A percentile compares a stretch with the other conserved stretches of the same genome.
Conservation (phyloP, 495 filamentous ascomycete species). For the Letharia lupina region DNA sequence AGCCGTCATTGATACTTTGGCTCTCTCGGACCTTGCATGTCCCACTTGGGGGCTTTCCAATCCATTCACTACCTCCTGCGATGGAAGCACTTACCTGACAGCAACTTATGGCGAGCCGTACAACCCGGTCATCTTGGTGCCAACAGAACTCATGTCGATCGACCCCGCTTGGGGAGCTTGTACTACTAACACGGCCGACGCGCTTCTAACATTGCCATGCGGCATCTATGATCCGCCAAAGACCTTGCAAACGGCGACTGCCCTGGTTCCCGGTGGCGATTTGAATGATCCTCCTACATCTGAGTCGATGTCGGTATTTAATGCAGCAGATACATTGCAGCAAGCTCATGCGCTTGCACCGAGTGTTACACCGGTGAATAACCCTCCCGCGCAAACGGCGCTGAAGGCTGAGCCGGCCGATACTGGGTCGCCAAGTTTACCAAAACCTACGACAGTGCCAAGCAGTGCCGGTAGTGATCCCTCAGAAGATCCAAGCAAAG, state of each 20-base stretch:
- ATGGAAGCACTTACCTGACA: slow-evolving; percentile 15
- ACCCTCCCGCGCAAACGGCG: neutral
- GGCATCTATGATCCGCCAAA: slow-evolving; percentile 22
- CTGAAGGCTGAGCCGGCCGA: neutral
- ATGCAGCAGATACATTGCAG: neutral
- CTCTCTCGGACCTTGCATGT: slow-evolving; percentile 19
- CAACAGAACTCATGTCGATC: slow-evolving; percentile 13
- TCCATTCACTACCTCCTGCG: slow-evolving; percentile 15
- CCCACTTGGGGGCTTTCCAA: slow-evolving; percentile 20
- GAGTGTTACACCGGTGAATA: neutral
- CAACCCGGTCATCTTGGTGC: slow-evolving; percentile 20
- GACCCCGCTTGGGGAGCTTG: slow-evolving; percentile 18
- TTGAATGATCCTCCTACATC: neutral
- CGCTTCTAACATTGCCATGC: slow-evolving; percentile 18
- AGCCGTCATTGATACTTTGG: slow-evolving; percentile 13
- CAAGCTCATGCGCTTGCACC: neutral
- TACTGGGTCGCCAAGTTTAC: slow-evolving; percentile 10
- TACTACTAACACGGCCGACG: slow-evolving; percentile 8
- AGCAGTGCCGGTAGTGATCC: neutral
- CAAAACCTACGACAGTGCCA: neutral
- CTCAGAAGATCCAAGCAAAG: neutral
- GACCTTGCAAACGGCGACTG: slow-evolving; percentile 11
- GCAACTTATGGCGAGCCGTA: slow-evolving; percentile 16
- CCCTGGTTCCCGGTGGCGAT: slow-evolving; percentile 4
- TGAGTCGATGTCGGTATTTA: neutral